A percentile compares a stretch with the other conserved stretches of the same genome.
These are phyloP conservation scores for Coleophoma eucalyptorum DNA, from an alignment of 2,329 filamentous ascomycete genomes.

Conservation along the genomic window DNA sequence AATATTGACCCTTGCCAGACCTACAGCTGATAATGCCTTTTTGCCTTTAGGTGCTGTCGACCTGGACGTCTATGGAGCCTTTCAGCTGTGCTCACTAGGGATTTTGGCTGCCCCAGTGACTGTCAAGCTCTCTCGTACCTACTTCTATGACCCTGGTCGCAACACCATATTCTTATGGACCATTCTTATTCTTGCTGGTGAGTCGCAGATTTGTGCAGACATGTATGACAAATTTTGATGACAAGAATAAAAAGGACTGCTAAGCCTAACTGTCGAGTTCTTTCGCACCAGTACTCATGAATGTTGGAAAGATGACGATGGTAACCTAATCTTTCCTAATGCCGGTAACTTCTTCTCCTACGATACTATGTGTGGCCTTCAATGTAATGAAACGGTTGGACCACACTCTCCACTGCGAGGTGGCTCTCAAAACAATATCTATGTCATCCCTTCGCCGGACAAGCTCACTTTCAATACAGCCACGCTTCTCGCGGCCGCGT, in stretches of 20 bases:
- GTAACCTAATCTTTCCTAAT: constrained; percentile 31
- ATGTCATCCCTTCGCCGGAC: constrained; percentile 55
- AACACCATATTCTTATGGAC: constrained; percentile 68
- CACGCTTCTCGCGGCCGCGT: constrained; percentile 59
- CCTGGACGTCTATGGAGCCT: constrained; percentile 66
- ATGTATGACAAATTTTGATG: constrained; percentile 56
- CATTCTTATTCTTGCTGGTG: constrained; percentile 53
- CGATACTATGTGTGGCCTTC: constrained; percentile 39
- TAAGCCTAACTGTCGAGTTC: constrained; percentile 62
- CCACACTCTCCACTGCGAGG: constrained; percentile 52
- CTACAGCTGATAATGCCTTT: neutral
- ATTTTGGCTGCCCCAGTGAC: constrained; percentile 62
- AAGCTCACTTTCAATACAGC: constrained; percentile 54
- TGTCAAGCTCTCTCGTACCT: constrained; percentile 56
- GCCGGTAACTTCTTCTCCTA: constrained; percentile 39
- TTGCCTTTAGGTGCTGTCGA: constrained; percentile 51
- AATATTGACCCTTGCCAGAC: neutral
- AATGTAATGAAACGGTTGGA: constrained; percentile 31
- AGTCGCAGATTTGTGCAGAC: constrained; percentile 14
- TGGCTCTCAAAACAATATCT: constrained; percentile 55
- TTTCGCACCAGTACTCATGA: constrained; percentile 44
- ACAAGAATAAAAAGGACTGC: constrained; percentile 49
- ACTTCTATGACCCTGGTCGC: constrained; percentile 59
- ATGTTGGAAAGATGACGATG: constrained; percentile 38
- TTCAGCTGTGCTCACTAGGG: constrained; percentile 64